Evolutionary conservation across 176 grass and related monocot species (phyloP).

Genomic region (Bonia amplexicaulis): DNA sequence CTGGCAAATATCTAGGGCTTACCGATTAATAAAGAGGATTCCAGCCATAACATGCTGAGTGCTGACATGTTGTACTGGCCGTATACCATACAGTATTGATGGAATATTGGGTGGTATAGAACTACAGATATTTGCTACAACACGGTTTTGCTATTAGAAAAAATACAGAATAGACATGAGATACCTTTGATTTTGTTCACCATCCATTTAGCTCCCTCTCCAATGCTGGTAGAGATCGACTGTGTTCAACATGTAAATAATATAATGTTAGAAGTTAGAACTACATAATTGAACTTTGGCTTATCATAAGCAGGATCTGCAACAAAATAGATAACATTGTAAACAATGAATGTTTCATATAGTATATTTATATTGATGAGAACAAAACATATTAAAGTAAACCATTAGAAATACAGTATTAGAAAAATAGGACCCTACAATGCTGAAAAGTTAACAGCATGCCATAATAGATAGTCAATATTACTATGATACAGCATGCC

Average conservation of each 20-base stretch:
- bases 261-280: conserved; percentile 39
- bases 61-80: not conserved
- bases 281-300: not conserved
- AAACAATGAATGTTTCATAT: not conserved
- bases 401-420: not conserved
- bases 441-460: not conserved
- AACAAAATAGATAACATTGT: not conserved
- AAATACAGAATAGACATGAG: not conserved
- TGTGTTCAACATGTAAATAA: conserved; percentile 36
- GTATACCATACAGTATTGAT: not conserved
- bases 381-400: not conserved
- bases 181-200: conserved; percentile 98
- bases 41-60: too few relatives aligned
- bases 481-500: too few relatives aligned
- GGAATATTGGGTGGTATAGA: not conserved
- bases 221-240: conserved; percentile 88
- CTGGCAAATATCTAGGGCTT: too few relatives aligned
- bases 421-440: not conserved
- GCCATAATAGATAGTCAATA: not conserved
- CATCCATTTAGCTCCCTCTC: conserved; percentile 92
- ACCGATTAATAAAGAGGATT: too few relatives aligned
- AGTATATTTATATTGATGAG: not conserved
- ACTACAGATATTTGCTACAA: not conserved
- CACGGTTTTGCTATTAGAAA: conserved; percentile 7
- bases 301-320: not conserved